Evolutionary conservation across 148 eudicot species (phyloP).

Genomic region (Rhododendron vialii): DNA sequence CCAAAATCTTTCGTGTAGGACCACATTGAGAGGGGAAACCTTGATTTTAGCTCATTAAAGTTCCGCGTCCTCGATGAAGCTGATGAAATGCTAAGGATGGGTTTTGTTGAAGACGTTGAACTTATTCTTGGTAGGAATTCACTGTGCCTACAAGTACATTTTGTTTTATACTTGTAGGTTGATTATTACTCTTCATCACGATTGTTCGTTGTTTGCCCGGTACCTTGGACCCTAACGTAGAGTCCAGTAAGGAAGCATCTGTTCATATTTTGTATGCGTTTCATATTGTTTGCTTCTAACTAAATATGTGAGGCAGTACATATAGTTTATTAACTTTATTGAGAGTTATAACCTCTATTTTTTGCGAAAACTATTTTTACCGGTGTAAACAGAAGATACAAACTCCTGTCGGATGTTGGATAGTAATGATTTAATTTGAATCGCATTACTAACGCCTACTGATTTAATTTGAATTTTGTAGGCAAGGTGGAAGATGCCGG

Average conservation of each 20-base stretch:
- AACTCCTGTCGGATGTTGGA: background rate
- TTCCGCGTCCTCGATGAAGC: slow-evolving; percentile 96
- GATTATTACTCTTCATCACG: background rate
- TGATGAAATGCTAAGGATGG: slow-evolving; percentile 95
- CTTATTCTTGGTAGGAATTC: slow-evolving; percentile 59
- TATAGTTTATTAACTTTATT: background rate
- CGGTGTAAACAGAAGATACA: background rate
- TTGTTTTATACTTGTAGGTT: background rate
- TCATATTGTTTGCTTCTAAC: background rate
- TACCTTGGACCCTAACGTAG: background rate
- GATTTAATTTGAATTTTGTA: slow-evolving; percentile 15
- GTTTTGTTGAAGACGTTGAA: slow-evolving; percentile 94
- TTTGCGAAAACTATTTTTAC: background rate
- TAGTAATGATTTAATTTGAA: background rate
- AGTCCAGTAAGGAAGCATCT: background rate
- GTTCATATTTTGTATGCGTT: background rate
- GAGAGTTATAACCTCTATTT: background rate
- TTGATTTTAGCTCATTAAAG: slow-evolving; percentile 70
- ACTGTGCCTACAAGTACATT: background rate
- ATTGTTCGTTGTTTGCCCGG: background rate
- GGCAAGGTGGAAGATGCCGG: slow-evolving; percentile 84
- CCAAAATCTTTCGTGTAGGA: slow-evolving; percentile 38
- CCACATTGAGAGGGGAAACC: slow-evolving; percentile 64
- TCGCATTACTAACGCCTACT: background rate
- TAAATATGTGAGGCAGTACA: background rate